These are phyloP conservation scores for Trifolium pratense DNA, from an alignment of 306 rosid species.

Conservation along the genomic window DNA sequence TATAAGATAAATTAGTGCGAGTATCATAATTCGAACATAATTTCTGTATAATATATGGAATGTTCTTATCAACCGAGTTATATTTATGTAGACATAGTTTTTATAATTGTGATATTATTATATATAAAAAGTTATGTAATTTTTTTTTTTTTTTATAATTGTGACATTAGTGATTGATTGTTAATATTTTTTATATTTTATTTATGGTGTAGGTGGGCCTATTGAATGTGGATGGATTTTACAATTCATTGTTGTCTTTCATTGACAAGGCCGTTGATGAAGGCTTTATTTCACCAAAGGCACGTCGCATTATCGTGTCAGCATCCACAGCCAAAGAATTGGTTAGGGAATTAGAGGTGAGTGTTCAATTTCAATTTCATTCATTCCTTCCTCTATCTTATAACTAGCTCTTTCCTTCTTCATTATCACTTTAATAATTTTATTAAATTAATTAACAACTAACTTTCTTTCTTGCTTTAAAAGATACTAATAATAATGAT, in stretches of 20 bases:
- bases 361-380: background rate
- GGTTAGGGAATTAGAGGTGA: conserved; percentile 89
- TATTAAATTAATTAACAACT: background rate
- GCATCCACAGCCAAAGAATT: conserved; percentile 90
- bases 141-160: no score
- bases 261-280: conserved; percentile 98
- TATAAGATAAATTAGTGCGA: no score
- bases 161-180: conserved; percentile 21
- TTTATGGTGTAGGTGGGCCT: conserved; percentile 81
- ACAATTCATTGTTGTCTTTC: conserved; percentile 85
- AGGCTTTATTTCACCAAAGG: conserved; percentile 93
- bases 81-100: no score
- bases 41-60: no score
- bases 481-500: background rate
- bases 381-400: no score
- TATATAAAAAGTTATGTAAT: no score
- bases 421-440: background rate
- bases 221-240: conserved; percentile 95
- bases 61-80: no score
- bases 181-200: background rate
- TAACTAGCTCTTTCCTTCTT: background rate
- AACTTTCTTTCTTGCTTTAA: conserved; percentile 2
- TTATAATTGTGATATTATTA: no score
- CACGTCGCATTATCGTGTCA: conserved; percentile 97
- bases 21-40: no score